Evolutionary conservation across 129 eudicot species (phyloP), one percentile per base, ranked within the genome.

Genomic region (Artemisia argyi): DNA sequence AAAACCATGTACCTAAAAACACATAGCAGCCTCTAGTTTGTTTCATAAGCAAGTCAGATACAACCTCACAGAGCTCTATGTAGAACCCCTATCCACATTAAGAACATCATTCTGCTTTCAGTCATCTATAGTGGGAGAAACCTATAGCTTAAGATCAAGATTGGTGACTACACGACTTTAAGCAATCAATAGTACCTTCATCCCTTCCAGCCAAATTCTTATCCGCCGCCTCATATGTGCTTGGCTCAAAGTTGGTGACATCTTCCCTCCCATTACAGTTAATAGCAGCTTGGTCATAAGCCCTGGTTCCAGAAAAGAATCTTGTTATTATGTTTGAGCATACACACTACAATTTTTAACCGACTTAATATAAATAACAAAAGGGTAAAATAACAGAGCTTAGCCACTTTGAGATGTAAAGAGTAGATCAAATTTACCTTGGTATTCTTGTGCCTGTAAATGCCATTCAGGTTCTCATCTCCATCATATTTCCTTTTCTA

Each of bases 401-500:
- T n/a, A n/a, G n/a, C n/a, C n/a, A n/a, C n/a, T n/a, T n/a, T n/a
- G n/a, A 20, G 22, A 20, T 20, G 22, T 0, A 20, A 20, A 20
- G 22, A 20, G 22, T 20, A 20, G 22, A 20, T 20, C 22, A 20
- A 20, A 20, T 20, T 20, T 20, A 20, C 22, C 22, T 20, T 20
- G 22, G 22, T 1, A 20, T 20, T 20, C 1, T 0, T 20, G 22
- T 20, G 22, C 22, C 22, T 20, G 0, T 20, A 1, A 20, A 20
- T 20, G 22, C 22, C 22, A 20, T 20, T 20, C 22, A 20, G 22
- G 22, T 20, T 20, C 64, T 87, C 97, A 76, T 93, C 88, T 62
- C 91, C 96, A 35, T 89, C 96, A 80, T 89, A 88, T 84, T 84
- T 89, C 84, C 98, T 89, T 80, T 89, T 89, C 95, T 93, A 84